Conservation (phyloP, 2,329 filamentous ascomycete species). For the Periconia macrospinosa region DNA sequence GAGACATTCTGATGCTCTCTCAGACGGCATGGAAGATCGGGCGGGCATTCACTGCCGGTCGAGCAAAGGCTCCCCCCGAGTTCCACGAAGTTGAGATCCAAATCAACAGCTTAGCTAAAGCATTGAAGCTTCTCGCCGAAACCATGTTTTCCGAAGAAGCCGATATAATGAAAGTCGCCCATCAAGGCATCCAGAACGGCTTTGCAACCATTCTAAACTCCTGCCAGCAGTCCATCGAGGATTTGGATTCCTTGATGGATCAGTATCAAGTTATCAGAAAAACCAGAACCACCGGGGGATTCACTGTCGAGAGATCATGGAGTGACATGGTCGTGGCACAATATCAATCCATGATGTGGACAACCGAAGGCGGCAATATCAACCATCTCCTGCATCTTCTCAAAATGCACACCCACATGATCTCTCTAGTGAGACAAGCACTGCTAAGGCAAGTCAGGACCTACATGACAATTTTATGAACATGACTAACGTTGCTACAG, state of each 20-base stretch:
- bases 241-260: conserved; percentile 49
- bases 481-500: conserved; percentile 23
- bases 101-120: conserved; percentile 45
- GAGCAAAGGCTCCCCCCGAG: conserved; percentile 43
- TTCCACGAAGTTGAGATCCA: conserved; percentile 49
- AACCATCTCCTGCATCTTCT: conserved; percentile 44
- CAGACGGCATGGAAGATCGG: conserved; percentile 52
- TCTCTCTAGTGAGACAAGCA: conserved; percentile 45
- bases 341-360: conserved; percentile 51
- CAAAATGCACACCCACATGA: conserved; percentile 47
- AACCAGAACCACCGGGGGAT: conserved; percentile 43
- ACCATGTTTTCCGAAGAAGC: conserved; percentile 42
- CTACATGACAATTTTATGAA: background rate
- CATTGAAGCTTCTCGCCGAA: conserved; percentile 50
- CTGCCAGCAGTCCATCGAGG: conserved; percentile 44
- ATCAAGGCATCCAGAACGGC: conserved; percentile 38
- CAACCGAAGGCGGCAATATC: conserved; percentile 47
- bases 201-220: conserved; percentile 45
- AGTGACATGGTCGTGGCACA: conserved; percentile 46
- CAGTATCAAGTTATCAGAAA: conserved; percentile 50
- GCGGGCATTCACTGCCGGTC: conserved; percentile 47
- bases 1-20: conserved; percentile 51
- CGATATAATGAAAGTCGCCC: conserved; percentile 38
- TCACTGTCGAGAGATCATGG: conserved; percentile 49
- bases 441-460: conserved; percentile 40